These are phyloP conservation scores for Microdochium nivale DNA, from an alignment of 2,329 filamentous ascomycete genomes.

Conservation along the genomic window DNA sequence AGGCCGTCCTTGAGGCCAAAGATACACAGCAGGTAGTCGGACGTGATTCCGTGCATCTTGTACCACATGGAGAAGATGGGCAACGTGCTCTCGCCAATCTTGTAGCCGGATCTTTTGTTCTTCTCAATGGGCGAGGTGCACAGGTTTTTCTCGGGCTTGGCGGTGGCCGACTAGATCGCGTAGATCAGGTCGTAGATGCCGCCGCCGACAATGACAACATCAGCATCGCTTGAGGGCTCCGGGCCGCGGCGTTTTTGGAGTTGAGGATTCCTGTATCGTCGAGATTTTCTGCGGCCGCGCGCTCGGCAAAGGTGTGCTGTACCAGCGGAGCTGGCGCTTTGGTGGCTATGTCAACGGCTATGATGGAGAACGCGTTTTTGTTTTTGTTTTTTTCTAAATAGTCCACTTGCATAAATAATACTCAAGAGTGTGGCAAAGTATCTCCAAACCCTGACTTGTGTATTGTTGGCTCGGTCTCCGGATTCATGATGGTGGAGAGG, in stretches of 20 bases:
- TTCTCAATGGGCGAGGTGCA: constrained; percentile 11
- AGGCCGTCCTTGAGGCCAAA: constrained; percentile 17
- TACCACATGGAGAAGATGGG: constrained; percentile 11
- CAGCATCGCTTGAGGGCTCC: constrained; percentile 7
- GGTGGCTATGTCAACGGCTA: neutral
- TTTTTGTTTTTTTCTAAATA: too few relatives aligned
- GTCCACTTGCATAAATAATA: too few relatives aligned
- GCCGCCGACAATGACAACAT: constrained; percentile 13
- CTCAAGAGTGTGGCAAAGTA: too few relatives aligned
- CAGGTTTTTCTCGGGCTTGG: constrained; percentile 6
- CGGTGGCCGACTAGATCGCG: constrained; percentile 10
- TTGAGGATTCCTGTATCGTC: constrained; percentile 8
- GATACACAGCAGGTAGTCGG: constrained; percentile 7
- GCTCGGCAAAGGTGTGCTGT: constrained; percentile 2
- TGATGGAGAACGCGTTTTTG: too few relatives aligned
- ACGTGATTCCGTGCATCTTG: constrained; percentile 9
- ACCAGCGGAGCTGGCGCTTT: neutral
- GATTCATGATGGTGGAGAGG: too few relatives aligned
- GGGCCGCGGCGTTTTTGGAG: constrained; percentile 7
- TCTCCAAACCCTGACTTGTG: too few relatives aligned
- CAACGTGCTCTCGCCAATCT: constrained; percentile 16
- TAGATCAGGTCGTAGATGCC: constrained; percentile 15
- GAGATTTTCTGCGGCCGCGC: constrained; percentile 1
- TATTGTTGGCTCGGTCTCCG: too few relatives aligned
- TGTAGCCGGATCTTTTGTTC: constrained; percentile 10